Conservation (phyloP, 768 basidiomycete genomes). For the Chalciporus chontae region DNA sequence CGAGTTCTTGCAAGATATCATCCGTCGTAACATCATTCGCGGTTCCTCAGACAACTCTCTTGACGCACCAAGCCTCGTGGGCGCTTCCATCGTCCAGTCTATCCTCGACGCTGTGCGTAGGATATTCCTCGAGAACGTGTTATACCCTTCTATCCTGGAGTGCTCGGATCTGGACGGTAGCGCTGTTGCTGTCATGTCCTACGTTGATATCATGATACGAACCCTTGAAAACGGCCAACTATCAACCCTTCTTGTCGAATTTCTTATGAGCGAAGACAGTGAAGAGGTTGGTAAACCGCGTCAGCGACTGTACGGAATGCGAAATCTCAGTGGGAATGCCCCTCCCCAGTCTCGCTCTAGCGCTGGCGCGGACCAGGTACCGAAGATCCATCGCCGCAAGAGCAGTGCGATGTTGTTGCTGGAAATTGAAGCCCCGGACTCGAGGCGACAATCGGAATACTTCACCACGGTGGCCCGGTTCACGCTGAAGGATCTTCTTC, state of each 20-base stretch:
- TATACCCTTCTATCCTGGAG: conserved; percentile 91
- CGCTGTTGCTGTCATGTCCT: conserved; percentile 92
- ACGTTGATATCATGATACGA: conserved; percentile 84
- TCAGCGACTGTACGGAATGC: conserved; percentile 39
- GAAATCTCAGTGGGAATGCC: conserved; percentile 35
- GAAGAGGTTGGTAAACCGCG: conserved; percentile 54
- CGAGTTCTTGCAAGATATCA: conserved; percentile 88
- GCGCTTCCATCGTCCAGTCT: conserved; percentile 76
- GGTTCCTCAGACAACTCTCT: conserved; percentile 33
- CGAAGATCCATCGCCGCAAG: conserved; percentile 59
- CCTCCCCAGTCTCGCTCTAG: conserved; percentile 34
- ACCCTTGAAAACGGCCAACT: conserved; percentile 69
- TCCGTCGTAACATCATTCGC: conserved; percentile 58
- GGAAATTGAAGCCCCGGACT: conserved; percentile 76
- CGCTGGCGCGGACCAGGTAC: conserved; percentile 35
- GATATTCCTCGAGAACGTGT: conserved; percentile 88
- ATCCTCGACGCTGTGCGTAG: conserved; percentile 79
- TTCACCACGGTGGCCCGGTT: conserved; percentile 86
- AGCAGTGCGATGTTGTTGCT: conserved; percentile 91
- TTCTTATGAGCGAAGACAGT: conserved; percentile 83
- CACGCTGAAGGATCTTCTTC: conserved; percentile 84
- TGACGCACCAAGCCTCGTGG: conserved; percentile 65
- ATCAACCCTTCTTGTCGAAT: conserved; percentile 67
- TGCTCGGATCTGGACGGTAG: conserved; percentile 94
- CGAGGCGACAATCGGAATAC: conserved; percentile 71